Evolutionary conservation across 2,329 filamentous ascomycete species (phyloP).

Genomic region (Clarireedia sp.): DNA sequence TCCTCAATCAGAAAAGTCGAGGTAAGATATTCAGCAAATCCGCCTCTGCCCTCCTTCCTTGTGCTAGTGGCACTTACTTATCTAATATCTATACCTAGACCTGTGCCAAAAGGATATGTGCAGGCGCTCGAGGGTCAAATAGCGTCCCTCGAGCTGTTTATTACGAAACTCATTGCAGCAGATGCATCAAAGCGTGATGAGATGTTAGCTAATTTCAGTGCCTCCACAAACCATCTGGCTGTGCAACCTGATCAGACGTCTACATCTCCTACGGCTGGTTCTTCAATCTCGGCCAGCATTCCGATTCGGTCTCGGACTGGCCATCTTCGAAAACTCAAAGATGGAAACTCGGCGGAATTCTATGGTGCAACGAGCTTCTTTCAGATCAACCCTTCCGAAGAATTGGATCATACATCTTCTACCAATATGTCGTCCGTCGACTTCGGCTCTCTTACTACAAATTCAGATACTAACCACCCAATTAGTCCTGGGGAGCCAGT

Average conservation of each 20-base stretch:
- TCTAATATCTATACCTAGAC: constrained; percentile 25
- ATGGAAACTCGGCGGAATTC: constrained; percentile 37
- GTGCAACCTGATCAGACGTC: not conserved
- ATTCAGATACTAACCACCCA: not conserved
- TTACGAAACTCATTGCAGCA: constrained; percentile 37
- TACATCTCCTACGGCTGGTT: not conserved
- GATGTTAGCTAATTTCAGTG: constrained; percentile 35
- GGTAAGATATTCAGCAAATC: constrained; percentile 24
- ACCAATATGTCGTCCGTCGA: not conserved
- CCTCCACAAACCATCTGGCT: constrained; percentile 11
- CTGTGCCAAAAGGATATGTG: constrained; percentile 39
- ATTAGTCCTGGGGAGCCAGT: not conserved
- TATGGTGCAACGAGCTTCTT: constrained; percentile 42
- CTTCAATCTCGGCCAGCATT: constrained; percentile 13
- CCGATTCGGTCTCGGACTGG: constrained; percentile 31
- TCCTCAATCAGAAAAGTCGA: constrained; percentile 36
- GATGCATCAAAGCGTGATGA: constrained; percentile 34
- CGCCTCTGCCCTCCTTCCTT: not conserved
- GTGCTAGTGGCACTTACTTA: not conserved
- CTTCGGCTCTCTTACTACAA: not conserved
- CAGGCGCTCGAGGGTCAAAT: constrained; percentile 41
- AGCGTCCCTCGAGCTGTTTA: constrained; percentile 37
- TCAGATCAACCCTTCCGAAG: constrained; percentile 27
- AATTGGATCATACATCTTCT: constrained; percentile 8
- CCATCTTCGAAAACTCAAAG: constrained; percentile 32